Conservation (phyloP, 352 stramenopile species). For the Discostella stelligera region DNA sequence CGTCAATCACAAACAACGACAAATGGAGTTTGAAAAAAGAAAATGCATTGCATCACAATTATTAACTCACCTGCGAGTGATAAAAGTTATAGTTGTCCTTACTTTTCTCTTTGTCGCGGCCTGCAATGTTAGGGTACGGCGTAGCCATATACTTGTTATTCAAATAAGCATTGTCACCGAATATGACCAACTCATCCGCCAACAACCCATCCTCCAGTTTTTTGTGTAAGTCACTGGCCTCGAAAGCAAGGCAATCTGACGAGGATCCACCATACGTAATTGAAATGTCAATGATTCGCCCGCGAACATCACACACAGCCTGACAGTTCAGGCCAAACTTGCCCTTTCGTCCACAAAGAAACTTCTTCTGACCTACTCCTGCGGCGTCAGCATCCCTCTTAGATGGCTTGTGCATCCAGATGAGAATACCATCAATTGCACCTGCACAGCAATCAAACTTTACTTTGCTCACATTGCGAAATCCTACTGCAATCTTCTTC, state of each 20-base stretch:
- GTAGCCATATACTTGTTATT: not conserved
- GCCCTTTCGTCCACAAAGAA: slow-evolving; percentile 40
- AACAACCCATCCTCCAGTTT: no score
- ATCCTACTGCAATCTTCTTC: slow-evolving; percentile 32
- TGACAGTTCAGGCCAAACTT: slow-evolving; percentile 47
- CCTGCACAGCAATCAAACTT: slow-evolving; percentile 28
- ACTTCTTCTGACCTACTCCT: slow-evolving; percentile 19
- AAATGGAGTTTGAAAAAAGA: no score
- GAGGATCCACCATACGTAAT: slow-evolving; percentile 30
- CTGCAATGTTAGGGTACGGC: not conserved
- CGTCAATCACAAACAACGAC: no score
- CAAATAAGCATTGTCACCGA: no score
- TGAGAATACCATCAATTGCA: slow-evolving; percentile 45
- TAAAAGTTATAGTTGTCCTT: slow-evolving; percentile 18
- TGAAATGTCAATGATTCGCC: slow-evolving; percentile 28
- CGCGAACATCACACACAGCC: slow-evolving; percentile 26
- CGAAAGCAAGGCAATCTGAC: slow-evolving; percentile 41
- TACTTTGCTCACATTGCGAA: slow-evolving; percentile 19
- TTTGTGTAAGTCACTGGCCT: not conserved
- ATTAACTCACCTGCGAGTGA: not conserved
- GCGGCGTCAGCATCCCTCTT: slow-evolving; percentile 16
- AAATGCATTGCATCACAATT: no score
- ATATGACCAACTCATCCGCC: no score
- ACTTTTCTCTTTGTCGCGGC: not conserved
- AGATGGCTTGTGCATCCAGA: slow-evolving; percentile 44